These are phyloP conservation scores for Candida insectorum DNA, from an alignment of 805 yeast genomes.

Conservation along the genomic window DNA sequence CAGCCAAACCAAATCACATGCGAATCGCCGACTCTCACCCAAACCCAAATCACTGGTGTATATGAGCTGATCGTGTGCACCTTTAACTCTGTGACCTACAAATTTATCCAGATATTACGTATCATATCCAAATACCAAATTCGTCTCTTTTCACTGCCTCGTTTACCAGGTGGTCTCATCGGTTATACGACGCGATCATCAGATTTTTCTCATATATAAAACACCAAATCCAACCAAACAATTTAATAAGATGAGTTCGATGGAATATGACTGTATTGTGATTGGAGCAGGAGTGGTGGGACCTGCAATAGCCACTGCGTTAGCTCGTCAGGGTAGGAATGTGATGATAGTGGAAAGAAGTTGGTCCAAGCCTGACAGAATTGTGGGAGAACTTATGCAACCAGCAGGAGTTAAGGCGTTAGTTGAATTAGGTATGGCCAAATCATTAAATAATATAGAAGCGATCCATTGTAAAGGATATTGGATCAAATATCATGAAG, in stretches of 20 bases:
- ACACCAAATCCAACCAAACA: neutral
- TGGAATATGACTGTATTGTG: conserved; percentile 71
- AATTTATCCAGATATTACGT: too few relatives aligned
- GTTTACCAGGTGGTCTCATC: too few relatives aligned
- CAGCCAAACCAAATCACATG: too few relatives aligned
- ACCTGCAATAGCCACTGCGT: conserved; percentile 84
- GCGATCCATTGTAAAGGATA: conserved; percentile 81
- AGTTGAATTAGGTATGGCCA: conserved; percentile 75
- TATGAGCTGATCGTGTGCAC: too few relatives aligned
- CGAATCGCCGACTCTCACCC: too few relatives aligned
- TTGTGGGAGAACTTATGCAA: conserved; percentile 95
- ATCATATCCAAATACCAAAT: too few relatives aligned
- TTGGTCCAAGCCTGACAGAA: conserved; percentile 90
- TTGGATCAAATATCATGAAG: conserved; percentile 64
- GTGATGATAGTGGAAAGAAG: conserved; percentile 84
- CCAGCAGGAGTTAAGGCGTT: conserved; percentile 94
- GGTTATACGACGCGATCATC: conserved; percentile 5
- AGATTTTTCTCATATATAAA: conserved; percentile 4
- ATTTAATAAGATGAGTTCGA: neutral
- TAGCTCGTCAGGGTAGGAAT: conserved; percentile 85
- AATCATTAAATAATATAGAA: conserved; percentile 68
- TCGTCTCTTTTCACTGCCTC: too few relatives aligned
- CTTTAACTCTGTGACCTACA: too few relatives aligned
- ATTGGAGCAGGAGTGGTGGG: conserved; percentile 99
- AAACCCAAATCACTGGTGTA: too few relatives aligned